Evolutionary conservation across 2,329 filamentous ascomycete genomes (phyloP).

Genomic region (Colletotrichum cuscutae): DNA sequence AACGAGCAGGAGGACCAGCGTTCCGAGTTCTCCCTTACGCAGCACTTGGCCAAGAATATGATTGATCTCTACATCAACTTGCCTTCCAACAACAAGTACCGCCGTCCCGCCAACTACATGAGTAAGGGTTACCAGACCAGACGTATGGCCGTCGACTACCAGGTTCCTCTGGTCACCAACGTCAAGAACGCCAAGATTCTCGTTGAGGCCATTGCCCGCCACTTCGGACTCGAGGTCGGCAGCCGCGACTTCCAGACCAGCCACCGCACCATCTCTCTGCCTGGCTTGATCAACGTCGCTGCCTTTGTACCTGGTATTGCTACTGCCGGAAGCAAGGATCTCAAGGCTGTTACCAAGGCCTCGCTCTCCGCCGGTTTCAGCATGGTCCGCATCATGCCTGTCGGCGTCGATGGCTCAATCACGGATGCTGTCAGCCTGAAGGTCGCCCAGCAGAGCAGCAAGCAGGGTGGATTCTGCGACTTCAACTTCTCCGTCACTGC

Average conservation of each 20-base stretch:
- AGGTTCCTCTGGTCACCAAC: constrained; percentile 96
- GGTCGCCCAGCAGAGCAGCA: constrained; percentile 76
- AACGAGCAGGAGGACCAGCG: constrained; percentile 85
- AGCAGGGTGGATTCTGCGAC: constrained; percentile 76
- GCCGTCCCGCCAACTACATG: constrained; percentile 97
- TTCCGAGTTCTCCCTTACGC: constrained; percentile 95
- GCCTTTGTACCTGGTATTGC: constrained; percentile 82
- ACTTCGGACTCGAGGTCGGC: constrained; percentile 85
- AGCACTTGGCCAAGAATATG: constrained; percentile 96
- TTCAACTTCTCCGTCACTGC: constrained; percentile 84
- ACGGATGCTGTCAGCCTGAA: constrained; percentile 78
- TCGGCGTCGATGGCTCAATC: constrained; percentile 77
- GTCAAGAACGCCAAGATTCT: constrained; percentile 99
- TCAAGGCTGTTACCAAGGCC: constrained; percentile 76
- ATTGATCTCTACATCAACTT: constrained; percentile 99
- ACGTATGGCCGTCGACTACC: constrained; percentile 97
- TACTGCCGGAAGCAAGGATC: constrained; percentile 71
- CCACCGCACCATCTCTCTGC: constrained; percentile 78
- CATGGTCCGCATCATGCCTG: constrained; percentile 83
- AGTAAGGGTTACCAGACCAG: constrained; percentile 96
- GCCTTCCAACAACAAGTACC: constrained; percentile 98
- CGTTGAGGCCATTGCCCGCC: constrained; percentile 90
- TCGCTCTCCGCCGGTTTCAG: constrained; percentile 81
- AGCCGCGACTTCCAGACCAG: constrained; percentile 93
- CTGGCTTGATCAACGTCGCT: constrained; percentile 82